Conservation (phyloP, 163 green algal species). For the Prototheca wickerhamii region DNA sequence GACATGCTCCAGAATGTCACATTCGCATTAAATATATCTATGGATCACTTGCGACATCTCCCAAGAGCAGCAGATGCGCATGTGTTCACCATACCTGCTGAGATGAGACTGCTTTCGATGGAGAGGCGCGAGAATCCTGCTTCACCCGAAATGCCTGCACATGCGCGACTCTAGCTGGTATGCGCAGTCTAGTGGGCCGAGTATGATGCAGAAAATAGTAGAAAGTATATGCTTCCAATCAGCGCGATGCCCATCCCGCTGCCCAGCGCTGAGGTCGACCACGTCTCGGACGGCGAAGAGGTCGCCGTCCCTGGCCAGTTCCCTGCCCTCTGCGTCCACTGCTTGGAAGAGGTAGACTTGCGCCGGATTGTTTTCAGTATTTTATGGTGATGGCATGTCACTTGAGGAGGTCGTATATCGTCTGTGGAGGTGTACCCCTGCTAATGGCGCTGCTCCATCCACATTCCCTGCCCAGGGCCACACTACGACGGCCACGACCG, state of each 20-base stretch:
- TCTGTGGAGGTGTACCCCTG: not conserved
- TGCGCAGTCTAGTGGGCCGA: not conserved
- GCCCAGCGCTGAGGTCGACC: not conserved
- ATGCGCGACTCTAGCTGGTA: not conserved
- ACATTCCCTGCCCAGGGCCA: slow-evolving; percentile 17
- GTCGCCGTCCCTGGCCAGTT: not conserved
- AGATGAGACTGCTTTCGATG: no score
- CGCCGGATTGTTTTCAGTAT: not conserved
- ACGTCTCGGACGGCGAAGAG: not conserved
- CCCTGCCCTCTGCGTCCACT: not conserved
- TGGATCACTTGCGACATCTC: no score
- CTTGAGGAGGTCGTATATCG: not conserved
- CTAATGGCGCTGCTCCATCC: not conserved
- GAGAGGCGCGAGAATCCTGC: no score
- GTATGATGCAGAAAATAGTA: not conserved
- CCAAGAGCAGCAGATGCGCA: no score
- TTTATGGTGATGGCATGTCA: not conserved
- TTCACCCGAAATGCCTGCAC: no score
- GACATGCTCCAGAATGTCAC: no score
- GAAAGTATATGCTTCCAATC: not conserved
- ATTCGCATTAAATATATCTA: no score
- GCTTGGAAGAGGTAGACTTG: not conserved
- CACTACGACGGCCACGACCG: slow-evolving; percentile 29
- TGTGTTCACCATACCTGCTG: no score
- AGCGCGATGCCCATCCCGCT: not conserved